phyloP scores from a whole-genome alignment of 345 rosid genomes.

The Dipteronia dyeriana region DNA sequence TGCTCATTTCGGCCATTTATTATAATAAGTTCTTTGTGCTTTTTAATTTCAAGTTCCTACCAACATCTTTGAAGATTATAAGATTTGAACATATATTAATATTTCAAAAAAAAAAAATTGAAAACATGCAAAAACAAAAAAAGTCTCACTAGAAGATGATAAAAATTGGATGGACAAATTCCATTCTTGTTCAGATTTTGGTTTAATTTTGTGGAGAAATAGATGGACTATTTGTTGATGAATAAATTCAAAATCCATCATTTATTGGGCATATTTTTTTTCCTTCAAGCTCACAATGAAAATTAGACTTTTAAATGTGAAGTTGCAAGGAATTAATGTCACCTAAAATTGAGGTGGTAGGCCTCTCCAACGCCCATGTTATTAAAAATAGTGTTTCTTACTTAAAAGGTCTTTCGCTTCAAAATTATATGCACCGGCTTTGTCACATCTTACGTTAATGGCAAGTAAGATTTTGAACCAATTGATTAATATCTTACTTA shows the following conservation, averaged over 20 bases:
- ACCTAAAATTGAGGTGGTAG: not conserved
- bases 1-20: conserved; percentile 1
- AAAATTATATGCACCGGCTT: too few species aligned
- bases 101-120: too few species aligned
- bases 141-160: too few species aligned
- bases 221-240: not conserved
- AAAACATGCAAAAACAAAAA: too few species aligned
- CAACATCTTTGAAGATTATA: not conserved
- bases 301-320: too few species aligned
- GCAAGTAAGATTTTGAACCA: too few species aligned
- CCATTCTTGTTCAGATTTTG: not conserved
- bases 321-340: conserved; percentile 12
- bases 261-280: not conserved
- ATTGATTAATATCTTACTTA: too few species aligned
- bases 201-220: not conserved
- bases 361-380: not conserved
- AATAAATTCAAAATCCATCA: not conserved
- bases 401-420: too few species aligned
- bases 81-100: not conserved
- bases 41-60: too few species aligned
- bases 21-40: not conserved
- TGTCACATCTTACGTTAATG: too few species aligned
- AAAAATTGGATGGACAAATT: too few species aligned
- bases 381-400: not conserved
- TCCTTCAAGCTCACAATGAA: not conserved